These are phyloP conservation scores for Ogataea nonfermentans DNA, from an alignment of 805 yeast species.

Conservation along the genomic window DNA sequence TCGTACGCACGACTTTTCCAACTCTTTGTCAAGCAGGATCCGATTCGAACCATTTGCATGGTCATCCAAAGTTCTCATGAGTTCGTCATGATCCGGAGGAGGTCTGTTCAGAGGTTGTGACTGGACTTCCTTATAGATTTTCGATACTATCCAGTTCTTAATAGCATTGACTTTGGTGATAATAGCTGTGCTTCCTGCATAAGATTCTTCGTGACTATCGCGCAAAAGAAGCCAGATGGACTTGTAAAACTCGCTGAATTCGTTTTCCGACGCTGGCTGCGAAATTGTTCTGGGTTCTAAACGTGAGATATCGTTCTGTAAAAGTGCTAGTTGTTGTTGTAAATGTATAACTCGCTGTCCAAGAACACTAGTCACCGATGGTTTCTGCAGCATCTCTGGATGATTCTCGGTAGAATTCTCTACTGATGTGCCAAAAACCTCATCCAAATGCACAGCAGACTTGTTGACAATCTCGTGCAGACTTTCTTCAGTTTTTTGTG, in stretches of 20 bases:
- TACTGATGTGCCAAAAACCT: too few relatives aligned
- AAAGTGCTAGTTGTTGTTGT: constrained; percentile 1
- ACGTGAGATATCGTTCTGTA: constrained; percentile 1
- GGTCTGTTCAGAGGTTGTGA: constrained; percentile 6
- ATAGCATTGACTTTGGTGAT: constrained; percentile 28
- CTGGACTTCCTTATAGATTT: constrained; percentile 14
- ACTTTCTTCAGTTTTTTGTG: too few relatives aligned
- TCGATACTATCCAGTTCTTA: constrained; percentile 19
- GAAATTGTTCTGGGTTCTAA: background rate
- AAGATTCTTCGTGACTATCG: constrained; percentile 17
- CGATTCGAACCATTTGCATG: background rate
- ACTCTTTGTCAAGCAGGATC: background rate
- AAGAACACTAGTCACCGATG: background rate
- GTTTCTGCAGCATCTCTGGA: too few relatives aligned
- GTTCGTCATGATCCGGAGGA: constrained; percentile 13
- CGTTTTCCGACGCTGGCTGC: background rate
- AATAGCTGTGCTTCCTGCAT: constrained; percentile 27
- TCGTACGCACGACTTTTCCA: constrained; percentile 12
- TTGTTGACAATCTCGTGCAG: too few relatives aligned
- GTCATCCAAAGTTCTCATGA: constrained; percentile 9
- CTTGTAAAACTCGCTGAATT: constrained; percentile 8
- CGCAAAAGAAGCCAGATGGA: constrained; percentile 16
- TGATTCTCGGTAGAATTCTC: too few relatives aligned
- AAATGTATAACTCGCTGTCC: constrained; percentile 1
- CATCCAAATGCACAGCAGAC: too few relatives aligned